Conservation (phyloP, 257 asterid genomes). For the Primulina eburnea region DNA sequence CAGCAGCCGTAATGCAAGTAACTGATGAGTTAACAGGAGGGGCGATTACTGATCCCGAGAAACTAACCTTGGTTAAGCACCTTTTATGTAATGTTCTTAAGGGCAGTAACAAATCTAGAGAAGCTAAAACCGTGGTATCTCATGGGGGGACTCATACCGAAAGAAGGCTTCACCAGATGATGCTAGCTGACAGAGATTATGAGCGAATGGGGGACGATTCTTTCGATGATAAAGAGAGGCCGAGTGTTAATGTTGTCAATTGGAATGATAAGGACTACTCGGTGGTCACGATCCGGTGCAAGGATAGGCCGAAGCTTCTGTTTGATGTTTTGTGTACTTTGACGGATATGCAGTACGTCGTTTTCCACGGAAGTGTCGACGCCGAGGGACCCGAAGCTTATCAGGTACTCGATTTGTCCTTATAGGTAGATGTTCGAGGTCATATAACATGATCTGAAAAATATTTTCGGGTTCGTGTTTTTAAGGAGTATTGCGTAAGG, state of each 20-base stretch:
- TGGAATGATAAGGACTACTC: slow-evolving; percentile 94
- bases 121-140: slow-evolving; percentile 77
- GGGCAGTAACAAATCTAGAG: slow-evolving; percentile 76
- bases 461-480: slow-evolving; percentile 18
- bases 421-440: no score
- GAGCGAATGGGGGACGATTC: slow-evolving; percentile 50
- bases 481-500: slow-evolving; percentile 85
- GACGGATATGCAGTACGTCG: slow-evolving; percentile 94
- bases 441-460: slow-evolving; percentile 13
- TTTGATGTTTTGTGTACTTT: slow-evolving; percentile 85
- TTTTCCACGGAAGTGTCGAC: slow-evolving; percentile 87
- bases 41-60: slow-evolving; percentile 62
- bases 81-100: slow-evolving; percentile 73
- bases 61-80: slow-evolving; percentile 54
- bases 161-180: slow-evolving; percentile 93
- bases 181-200: slow-evolving; percentile 94
- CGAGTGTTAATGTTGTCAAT: slow-evolving; percentile 77
- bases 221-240: slow-evolving; percentile 55
- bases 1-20: slow-evolving; percentile 94
- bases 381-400: slow-evolving; percentile 82
- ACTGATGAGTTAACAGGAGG: slow-evolving; percentile 68
- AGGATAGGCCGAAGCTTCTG: slow-evolving; percentile 90
- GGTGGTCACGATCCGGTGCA: slow-evolving; percentile 77
- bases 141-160: slow-evolving; percentile 68
- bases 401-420: slow-evolving; percentile 49